phyloP scores from a whole-genome alignment of 2,329 filamentous ascomycete genomes.

The Westerdykella ornata region DNA sequence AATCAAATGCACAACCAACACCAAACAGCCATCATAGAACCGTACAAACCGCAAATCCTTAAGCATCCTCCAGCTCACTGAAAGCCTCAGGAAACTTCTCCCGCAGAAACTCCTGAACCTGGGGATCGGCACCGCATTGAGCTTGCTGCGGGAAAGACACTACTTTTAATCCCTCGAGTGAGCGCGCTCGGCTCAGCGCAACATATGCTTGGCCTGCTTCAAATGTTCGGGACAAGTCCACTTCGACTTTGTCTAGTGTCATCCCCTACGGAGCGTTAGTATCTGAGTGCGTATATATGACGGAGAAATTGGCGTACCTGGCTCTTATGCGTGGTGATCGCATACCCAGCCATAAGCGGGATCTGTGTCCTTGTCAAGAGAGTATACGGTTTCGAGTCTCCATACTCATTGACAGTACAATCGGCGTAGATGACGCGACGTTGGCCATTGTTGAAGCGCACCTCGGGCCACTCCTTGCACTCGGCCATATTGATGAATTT shows the following conservation, averaged over 20 bases:
- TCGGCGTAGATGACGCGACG: constrained; percentile 46
- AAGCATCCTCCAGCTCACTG: too few species aligned
- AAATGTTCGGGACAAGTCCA: constrained; percentile 49
- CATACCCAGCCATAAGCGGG: constrained; percentile 55
- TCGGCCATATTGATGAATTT: constrained; percentile 34
- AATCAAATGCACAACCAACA: neutral
- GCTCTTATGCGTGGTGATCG: constrained; percentile 57
- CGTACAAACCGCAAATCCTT: too few species aligned
- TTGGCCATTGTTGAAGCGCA: constrained; percentile 48
- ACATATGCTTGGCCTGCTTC: constrained; percentile 57
- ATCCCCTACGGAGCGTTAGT: constrained; percentile 45
- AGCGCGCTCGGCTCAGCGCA: constrained; percentile 52
- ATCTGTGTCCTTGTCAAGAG: constrained; percentile 54
- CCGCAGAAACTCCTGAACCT: constrained; percentile 33
- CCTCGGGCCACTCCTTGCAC: constrained; percentile 45
- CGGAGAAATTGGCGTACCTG: constrained; percentile 13
- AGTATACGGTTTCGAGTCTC: constrained; percentile 43
- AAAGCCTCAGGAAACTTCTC: constrained; percentile 13
- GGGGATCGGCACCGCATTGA: constrained; percentile 22
- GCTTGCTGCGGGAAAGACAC: constrained; percentile 20
- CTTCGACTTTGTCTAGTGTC: constrained; percentile 53
- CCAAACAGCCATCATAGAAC: neutral
- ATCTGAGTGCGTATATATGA: neutral
- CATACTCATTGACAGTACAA: constrained; percentile 46
- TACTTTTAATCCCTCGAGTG: constrained; percentile 46